phyloP scores from a whole-genome alignment of 257 asterid species.

The Nicotiana benthamiana region DNA sequence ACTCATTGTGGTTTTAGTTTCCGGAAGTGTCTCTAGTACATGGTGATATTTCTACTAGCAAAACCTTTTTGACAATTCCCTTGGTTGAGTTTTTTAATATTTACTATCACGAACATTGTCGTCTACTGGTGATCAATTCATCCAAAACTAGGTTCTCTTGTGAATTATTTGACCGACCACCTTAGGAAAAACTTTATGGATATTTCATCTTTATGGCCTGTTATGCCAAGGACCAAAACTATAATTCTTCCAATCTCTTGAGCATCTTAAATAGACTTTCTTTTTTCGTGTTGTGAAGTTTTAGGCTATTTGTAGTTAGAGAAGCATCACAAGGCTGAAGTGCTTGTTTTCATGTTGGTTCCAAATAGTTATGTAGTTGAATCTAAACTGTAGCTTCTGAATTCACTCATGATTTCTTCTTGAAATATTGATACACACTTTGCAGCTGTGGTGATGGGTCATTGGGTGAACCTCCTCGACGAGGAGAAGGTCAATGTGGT shows the following conservation, averaged over 20 bases:
- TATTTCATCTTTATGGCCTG: background rate
- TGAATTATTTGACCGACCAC: background rate
- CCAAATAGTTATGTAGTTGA: background rate
- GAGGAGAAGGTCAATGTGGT: conserved; percentile 88
- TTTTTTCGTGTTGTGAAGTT: background rate
- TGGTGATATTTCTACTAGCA: background rate
- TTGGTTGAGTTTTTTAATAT: background rate
- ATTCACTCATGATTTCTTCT: background rate
- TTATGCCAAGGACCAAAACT: background rate
- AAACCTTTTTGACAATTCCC: background rate
- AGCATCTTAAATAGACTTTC: background rate
- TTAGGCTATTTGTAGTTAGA: background rate
- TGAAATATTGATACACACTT: conserved; percentile 6
- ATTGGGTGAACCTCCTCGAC: conserved; percentile 71
- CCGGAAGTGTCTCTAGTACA: background rate
- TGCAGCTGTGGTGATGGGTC: conserved; percentile 84
- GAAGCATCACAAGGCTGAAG: background rate
- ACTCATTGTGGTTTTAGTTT: background rate
- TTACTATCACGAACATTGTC: background rate
- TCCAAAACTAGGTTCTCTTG: background rate
- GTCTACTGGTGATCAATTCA: background rate
- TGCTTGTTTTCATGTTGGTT: background rate
- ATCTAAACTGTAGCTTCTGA: background rate
- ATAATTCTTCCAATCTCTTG: background rate
- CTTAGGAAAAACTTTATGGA: background rate